Evolutionary conservation across 129 eudicot genomes (phyloP), one percentile per base, ranked within the genome.

Genomic region (Solidago caesia): DNA sequence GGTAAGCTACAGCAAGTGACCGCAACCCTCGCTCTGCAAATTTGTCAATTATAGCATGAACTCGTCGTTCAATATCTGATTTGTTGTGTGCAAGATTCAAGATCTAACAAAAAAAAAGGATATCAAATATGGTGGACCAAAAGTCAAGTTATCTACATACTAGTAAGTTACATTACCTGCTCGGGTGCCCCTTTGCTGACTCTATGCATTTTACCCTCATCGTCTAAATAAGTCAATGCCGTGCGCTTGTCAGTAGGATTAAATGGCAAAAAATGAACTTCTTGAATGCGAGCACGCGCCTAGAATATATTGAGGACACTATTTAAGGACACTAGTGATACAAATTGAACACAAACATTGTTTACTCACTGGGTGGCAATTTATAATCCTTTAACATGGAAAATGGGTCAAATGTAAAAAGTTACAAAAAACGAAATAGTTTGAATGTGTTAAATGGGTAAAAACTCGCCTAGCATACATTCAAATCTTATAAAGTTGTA

Each of bases 181-280:
- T 91, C 92, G 0, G 97, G 97, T 49, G 97, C 96, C 72, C 97
- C 97, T 87, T 91, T 91, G 84, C 97, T 88, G 80, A 88, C 97
- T 69, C 97, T 80, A 72, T 91, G 96, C 97, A 80, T 79, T 83
- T 83, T 88, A 47, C 97, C 97, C 43, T 86, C 84, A 26, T 85
- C 55, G 45, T 88, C 97, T 29, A 88, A 64, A 78, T 91, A 91
- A 72, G 97, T 91, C 79, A 91, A 77, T 44, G 97, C 97, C 5
- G 97, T 91, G 48, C 96, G 85, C 70, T 91, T 91, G 73, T 91
- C 96, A 70, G 97, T 91, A 9, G 97, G 97, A 53, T 91, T 91
- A 78, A 88, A 91, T 43, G 97, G 96, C 70, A 91, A 87, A 79
- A 91, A 91, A 77, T 91, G 97, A n/a, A 91, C 5, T 84, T 91